These are phyloP conservation scores for Imleria badia DNA, from an alignment of 768 basidiomycete genomes.

Conservation along the genomic window DNA sequence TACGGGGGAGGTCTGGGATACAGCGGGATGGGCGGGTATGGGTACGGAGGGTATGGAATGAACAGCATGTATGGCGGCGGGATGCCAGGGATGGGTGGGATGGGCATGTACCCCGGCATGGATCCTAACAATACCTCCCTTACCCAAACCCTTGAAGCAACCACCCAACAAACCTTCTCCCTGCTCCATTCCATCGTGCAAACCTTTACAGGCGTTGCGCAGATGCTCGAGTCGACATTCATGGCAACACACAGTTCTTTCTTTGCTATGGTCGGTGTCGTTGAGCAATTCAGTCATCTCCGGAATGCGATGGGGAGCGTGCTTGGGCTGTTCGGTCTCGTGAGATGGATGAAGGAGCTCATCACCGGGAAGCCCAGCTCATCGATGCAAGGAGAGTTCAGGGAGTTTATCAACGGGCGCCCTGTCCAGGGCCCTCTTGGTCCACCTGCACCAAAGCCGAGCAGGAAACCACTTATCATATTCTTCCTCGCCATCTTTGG, in stretches of 20 bases:
- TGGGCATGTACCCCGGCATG: slow-evolving; percentile 39
- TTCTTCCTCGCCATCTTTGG: slow-evolving; percentile 95
- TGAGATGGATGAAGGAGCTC: slow-evolving; percentile 79
- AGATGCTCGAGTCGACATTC: slow-evolving; percentile 97
- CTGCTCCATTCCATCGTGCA: slow-evolving; percentile 94
- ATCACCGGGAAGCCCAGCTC: slow-evolving; percentile 47
- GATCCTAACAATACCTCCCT: slow-evolving; percentile 62
- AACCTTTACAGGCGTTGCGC: slow-evolving; percentile 91
- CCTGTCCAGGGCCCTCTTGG: slow-evolving; percentile 50
- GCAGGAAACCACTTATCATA: slow-evolving; percentile 86
- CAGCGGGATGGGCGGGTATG: slow-evolving; percentile 45
- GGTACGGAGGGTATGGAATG: slow-evolving; percentile 47
- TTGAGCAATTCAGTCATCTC: slow-evolving; percentile 92
- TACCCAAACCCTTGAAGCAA: slow-evolving; percentile 83
- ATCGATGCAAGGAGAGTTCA: slow-evolving; percentile 63
- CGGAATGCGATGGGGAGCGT: slow-evolving; percentile 93
- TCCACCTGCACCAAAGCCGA: slow-evolving; percentile 54
- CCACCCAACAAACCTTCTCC: slow-evolving; percentile 90
- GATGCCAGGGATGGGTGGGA: slow-evolving; percentile 40
- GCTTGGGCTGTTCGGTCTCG: slow-evolving; percentile 84
- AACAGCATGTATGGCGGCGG: slow-evolving; percentile 48
- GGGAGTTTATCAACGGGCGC: slow-evolving; percentile 68
- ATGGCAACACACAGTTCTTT: slow-evolving; percentile 96
- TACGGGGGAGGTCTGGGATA: slow-evolving; percentile 37
- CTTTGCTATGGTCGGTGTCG: slow-evolving; percentile 95